Conservation (phyloP, 2,329 filamentous ascomycete species). For the Penicillium sp. region DNA sequence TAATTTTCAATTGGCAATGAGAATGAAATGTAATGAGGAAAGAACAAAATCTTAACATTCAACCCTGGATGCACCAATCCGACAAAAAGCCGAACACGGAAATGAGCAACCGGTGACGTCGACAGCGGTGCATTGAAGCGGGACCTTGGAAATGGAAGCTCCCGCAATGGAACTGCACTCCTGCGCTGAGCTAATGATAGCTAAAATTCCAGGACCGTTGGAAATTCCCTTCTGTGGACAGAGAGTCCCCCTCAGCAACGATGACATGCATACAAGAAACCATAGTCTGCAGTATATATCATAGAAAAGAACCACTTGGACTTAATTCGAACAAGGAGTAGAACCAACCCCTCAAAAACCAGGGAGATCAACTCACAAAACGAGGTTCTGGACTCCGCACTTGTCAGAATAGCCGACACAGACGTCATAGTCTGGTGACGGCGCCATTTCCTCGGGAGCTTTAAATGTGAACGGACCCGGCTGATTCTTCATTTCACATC, state of each 20-base stretch:
- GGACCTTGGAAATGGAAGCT: slow-evolving; percentile 1
- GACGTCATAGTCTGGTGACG: slow-evolving; percentile 23
- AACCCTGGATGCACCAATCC: slow-evolving; percentile 1
- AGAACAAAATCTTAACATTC: not conserved
- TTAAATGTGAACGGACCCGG: not conserved
- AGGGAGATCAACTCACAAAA: not conserved
- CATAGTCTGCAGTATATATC: not conserved
- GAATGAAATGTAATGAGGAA: no score
- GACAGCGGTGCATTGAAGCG: slow-evolving; percentile 8
- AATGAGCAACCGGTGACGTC: slow-evolving; percentile 30
- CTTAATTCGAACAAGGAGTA: not conserved
- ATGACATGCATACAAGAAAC: not conserved
- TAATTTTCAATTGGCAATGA: not conserved
- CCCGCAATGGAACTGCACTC: not conserved
- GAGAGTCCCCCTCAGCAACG: not conserved
- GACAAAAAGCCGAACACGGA: slow-evolving; percentile 2
- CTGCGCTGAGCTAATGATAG: not conserved
- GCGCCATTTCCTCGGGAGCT: not conserved
- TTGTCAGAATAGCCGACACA: slow-evolving; percentile 4
- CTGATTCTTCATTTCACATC: not conserved
- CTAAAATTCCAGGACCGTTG: not conserved
- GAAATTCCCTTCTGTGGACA: not conserved
- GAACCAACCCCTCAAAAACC: not conserved
- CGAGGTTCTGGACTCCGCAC: not conserved
- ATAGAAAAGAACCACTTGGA: not conserved